Conservation (phyloP, 495 filamentous ascomycete genomes). For the Glutinoglossum americanum region DNA sequence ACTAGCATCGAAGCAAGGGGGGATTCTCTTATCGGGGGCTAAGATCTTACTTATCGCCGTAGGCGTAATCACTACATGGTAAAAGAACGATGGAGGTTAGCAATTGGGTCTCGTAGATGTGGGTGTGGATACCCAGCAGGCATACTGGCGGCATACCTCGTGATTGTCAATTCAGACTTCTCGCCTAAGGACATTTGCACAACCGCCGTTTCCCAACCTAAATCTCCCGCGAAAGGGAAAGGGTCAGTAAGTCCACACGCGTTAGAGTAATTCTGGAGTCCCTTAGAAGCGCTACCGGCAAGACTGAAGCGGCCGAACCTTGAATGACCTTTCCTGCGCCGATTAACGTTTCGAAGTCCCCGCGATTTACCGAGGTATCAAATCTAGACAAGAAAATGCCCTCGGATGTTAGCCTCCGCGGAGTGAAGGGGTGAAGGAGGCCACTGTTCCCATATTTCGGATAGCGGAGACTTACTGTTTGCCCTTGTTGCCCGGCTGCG, state of each 20-base stretch:
- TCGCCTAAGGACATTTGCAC: conserved; percentile 60
- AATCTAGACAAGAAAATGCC: conserved; percentile 32
- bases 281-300: not conserved
- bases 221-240: not conserved
- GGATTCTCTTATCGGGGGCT: not conserved
- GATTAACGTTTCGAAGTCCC: conserved; percentile 43
- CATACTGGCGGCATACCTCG: conserved; percentile 31
- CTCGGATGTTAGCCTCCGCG: not conserved
- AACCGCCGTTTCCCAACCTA: conserved; percentile 81
- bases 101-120: conserved; percentile 11
- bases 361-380: conserved; percentile 49
- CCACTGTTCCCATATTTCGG: not conserved
- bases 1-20: conserved; percentile 1
- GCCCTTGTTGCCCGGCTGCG: conserved; percentile 23
- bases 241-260: not conserved
- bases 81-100: not conserved
- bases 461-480: conserved; percentile 21
- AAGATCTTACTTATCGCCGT: conserved; percentile 42
- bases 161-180: conserved; percentile 56
- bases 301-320: conserved; percentile 25
- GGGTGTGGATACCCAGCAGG: not conserved
- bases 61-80: conserved; percentile 45
- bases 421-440: not conserved
- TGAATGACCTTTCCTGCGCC: conserved; percentile 59
- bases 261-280: not conserved